A percentile compares a stretch with the other conserved stretches of the same genome.
Conservation (phyloP, 73 alveolate genomes). For the Paramecium biaurelia region DNA sequence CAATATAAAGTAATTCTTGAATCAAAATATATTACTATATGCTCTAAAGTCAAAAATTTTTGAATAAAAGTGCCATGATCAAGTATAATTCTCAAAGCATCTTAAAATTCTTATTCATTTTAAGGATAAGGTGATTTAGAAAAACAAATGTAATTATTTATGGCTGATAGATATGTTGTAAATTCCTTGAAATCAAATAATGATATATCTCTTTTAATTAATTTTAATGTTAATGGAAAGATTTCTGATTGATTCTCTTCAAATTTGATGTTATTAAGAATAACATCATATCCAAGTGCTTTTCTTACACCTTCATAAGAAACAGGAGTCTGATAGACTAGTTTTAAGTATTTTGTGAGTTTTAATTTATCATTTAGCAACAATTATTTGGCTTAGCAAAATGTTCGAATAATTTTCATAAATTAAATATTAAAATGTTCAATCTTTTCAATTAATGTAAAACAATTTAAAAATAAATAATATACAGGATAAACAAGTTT, state of each 20-base stretch:
- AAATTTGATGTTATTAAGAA: background rate
- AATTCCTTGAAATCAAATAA: background rate
- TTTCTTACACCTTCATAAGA: background rate
- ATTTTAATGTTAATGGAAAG: background rate
- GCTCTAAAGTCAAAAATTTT: background rate
- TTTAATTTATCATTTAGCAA: background rate
- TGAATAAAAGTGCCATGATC: background rate
- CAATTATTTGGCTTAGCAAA: conserved; percentile 17
- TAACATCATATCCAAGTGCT: conserved; percentile 8
- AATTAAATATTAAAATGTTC: background rate
- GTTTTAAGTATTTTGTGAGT: background rate
- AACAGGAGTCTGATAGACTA: background rate
- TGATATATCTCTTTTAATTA: background rate
- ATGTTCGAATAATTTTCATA: conserved; percentile 17
- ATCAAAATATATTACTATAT: background rate
- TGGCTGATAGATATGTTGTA: background rate
- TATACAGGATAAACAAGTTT: too few relatives aligned
- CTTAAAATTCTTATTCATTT: background rate
- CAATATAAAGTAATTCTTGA: background rate
- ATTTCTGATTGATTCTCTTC: background rate
- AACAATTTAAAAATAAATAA: background rate
- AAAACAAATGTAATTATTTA: background rate
- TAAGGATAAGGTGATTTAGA: background rate
- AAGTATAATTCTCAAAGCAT: background rate
- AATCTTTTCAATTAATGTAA: background rate